Conservation (phyloP, 139 green algal species). For the Tetradesmus lagerheimii region DNA sequence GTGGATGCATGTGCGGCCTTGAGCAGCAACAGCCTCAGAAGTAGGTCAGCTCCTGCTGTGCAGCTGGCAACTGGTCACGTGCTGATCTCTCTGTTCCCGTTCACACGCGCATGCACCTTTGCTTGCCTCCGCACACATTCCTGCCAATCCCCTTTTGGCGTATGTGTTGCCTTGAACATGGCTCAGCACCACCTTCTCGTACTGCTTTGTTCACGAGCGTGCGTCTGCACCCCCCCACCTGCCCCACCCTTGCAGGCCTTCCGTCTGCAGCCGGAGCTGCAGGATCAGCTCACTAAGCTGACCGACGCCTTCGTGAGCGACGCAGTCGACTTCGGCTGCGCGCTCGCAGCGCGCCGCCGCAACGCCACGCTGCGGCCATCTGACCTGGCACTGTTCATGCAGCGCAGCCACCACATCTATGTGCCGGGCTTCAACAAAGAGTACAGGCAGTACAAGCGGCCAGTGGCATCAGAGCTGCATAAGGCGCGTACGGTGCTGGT, state of each 20-base stretch:
- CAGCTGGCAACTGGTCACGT: too few relatives aligned
- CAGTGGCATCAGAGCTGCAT: slow-evolving; percentile 57
- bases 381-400: slow-evolving; percentile 45
- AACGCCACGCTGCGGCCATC: slow-evolving; percentile 17
- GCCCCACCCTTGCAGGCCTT: slow-evolving; percentile 31
- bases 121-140: too few relatives aligned
- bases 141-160: too few relatives aligned
- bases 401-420: slow-evolving; percentile 53
- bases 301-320: slow-evolving; percentile 39
- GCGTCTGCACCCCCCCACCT: background rate
- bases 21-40: too few relatives aligned
- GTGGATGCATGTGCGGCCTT: too few relatives aligned
- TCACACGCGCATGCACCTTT: too few relatives aligned
- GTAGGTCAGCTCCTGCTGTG: too few relatives aligned
- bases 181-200: too few relatives aligned
- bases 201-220: too few relatives aligned
- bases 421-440: slow-evolving; percentile 63
- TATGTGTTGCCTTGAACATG: too few relatives aligned
- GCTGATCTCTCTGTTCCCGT: too few relatives aligned
- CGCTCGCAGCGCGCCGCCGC: background rate
- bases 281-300: background rate
- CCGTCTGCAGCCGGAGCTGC: slow-evolving; percentile 36
- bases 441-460: slow-evolving; percentile 58
- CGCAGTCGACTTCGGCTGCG: slow-evolving; percentile 27
- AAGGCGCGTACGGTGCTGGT: slow-evolving; percentile 56